Evolutionary conservation across 2,329 filamentous ascomycete species (phyloP).

Genomic region (Diplodia corticola): DNA sequence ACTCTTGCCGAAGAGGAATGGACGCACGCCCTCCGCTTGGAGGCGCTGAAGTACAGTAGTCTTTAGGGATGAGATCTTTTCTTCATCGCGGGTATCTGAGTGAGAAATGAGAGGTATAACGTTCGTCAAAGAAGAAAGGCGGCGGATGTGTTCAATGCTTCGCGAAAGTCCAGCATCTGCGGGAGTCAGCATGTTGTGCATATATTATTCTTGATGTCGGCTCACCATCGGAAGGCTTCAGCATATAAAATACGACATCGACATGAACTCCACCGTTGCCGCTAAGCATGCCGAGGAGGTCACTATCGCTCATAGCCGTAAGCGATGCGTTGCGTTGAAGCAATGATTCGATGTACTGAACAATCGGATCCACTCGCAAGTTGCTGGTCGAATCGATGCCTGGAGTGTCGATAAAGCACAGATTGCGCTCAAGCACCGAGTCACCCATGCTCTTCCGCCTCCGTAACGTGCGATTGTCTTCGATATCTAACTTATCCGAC

Average conservation of each 20-base stretch:
- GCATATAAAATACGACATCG: constrained; percentile 81
- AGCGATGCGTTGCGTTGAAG: constrained; percentile 64
- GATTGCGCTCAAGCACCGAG: constrained; percentile 80
- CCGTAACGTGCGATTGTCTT: constrained; percentile 61
- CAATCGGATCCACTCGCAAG: constrained; percentile 42
- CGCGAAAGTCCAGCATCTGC: constrained; percentile 44
- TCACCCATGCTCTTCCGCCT: constrained; percentile 70
- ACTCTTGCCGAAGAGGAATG: constrained; percentile 64
- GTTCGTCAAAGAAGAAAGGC: constrained; percentile 73
- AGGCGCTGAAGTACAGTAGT: constrained; percentile 56
- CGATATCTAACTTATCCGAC: constrained; percentile 62
- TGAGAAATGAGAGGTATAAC: constrained; percentile 80
- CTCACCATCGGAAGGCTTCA: constrained; percentile 64
- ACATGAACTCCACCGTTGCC: constrained; percentile 81
- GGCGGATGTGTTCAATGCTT: constrained; percentile 71
- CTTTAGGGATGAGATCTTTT: constrained; percentile 62
- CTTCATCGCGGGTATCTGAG: constrained; percentile 65
- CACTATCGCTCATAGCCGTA: constrained; percentile 65
- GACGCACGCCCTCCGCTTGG: constrained; percentile 57
- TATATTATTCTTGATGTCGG: constrained; percentile 43
- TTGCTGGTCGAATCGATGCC: constrained; percentile 54
- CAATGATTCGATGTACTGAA: constrained; percentile 72
- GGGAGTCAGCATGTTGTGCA: neutral
- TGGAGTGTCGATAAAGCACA: constrained; percentile 89
- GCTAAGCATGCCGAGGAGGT: constrained; percentile 75